A percentile compares a stretch with the other conserved stretches of the same genome.
Evolutionary conservation across 768 basidiomycete genomes (phyloP).

Genomic region (Serpula lacrymans): DNA sequence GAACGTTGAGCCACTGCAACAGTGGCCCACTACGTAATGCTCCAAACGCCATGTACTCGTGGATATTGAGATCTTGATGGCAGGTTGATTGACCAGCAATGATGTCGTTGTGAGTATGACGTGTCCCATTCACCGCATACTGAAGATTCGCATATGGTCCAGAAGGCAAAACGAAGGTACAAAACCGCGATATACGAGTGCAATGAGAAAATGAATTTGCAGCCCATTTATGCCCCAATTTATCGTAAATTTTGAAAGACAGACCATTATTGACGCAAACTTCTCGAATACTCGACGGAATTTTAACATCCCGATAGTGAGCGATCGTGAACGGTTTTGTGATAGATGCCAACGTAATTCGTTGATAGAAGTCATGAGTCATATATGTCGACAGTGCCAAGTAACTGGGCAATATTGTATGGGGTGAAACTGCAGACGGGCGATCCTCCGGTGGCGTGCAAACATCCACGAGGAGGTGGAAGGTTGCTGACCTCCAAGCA

Average conservation of each 20-base stretch:
- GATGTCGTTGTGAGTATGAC: conserved; percentile 41
- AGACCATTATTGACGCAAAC: conserved; percentile 35
- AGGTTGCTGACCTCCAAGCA: conserved; percentile 43
- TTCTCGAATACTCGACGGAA: conserved; percentile 2
- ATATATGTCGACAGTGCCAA: conserved; percentile 8
- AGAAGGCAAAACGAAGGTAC: conserved; percentile 29
- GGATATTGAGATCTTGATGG: conserved; percentile 35
- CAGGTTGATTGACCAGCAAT: conserved; percentile 41
- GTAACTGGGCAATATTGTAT: conserved; percentile 16
- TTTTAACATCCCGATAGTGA: conserved; percentile 24
- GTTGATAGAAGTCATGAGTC: conserved; percentile 4
- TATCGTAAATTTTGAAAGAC: conserved; percentile 27
- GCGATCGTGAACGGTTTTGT: conserved; percentile 31
- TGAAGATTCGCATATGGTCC: conserved; percentile 35
- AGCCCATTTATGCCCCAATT: conserved; percentile 8
- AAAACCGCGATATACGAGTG: conserved; percentile 16
- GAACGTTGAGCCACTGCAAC: conserved; percentile 51
- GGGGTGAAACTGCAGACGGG: conserved; percentile 4
- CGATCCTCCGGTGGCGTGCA: conserved; percentile 15
- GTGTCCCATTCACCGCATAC: conserved; percentile 31
- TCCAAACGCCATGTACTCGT: conserved; percentile 46
- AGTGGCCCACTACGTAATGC: conserved; percentile 40
- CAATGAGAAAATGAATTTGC: conserved; percentile 10
- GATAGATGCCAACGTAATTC: conserved; percentile 30
- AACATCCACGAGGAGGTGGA: conserved; percentile 34